phyloP scores from a whole-genome alignment of 73 alveolate genomes.

The Strombidium stylifer region DNA sequence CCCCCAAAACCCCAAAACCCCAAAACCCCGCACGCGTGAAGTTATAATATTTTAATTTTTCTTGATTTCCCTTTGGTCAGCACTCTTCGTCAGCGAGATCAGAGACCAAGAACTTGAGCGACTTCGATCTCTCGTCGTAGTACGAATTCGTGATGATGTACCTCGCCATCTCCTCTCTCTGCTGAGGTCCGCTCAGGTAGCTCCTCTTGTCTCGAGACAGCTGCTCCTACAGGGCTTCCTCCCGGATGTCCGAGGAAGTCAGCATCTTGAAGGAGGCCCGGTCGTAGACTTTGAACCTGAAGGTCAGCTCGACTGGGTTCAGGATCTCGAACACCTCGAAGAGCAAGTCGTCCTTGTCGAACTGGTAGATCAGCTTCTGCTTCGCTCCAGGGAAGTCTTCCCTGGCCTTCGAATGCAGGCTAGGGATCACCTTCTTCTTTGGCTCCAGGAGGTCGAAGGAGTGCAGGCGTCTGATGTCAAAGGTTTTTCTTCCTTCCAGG shows the following conservation, averaged over 20 bases:
- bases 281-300: constrained; percentile 4
- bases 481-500: too few species aligned
- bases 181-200: constrained; percentile 7
- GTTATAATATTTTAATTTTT: too few species aligned
- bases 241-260: constrained; percentile 7
- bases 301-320: constrained; percentile 11
- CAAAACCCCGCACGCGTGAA: too few species aligned
- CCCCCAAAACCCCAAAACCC: too few species aligned
- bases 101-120: too few species aligned
- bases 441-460: too few species aligned
- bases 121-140: too few species aligned
- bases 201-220: constrained; percentile 10
- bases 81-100: too few species aligned
- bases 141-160: constrained; percentile 5
- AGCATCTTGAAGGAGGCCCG: constrained; percentile 1
- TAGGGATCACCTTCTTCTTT: too few species aligned
- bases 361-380: neutral
- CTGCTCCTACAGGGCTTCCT: constrained; percentile 3
- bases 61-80: too few species aligned
- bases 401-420: too few species aligned
- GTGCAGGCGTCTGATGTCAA: too few species aligned
- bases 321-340: constrained; percentile 14
- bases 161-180: constrained; percentile 19
- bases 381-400: neutral
- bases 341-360: constrained; percentile 10